Evolutionary conservation across 1,139 yeast species (phyloP).

Genomic region (Trichomonascaceae sp.): DNA sequence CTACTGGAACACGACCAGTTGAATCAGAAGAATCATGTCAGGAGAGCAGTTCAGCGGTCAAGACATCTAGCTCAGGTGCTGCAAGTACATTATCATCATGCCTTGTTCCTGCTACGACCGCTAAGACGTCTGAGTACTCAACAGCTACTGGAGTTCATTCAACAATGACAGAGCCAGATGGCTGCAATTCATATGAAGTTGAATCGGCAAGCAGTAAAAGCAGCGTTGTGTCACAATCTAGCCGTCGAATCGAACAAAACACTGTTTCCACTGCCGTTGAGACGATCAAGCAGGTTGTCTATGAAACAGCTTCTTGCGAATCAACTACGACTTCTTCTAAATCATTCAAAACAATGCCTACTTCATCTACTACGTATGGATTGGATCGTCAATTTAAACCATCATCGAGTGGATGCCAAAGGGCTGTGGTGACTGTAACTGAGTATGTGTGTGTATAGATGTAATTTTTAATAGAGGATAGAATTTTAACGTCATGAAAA

Average conservation of each 20-base stretch:
- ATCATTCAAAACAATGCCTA: background rate
- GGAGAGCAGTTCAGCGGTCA: background rate
- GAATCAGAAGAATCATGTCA: background rate
- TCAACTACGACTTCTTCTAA: background rate
- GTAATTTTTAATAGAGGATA: background rate
- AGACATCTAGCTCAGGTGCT: background rate
- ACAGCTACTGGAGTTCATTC: too few relatives aligned
- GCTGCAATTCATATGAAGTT: background rate
- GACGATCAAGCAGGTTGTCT: background rate
- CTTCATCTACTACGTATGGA: background rate
- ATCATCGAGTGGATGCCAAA: background rate
- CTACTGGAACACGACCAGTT: background rate
- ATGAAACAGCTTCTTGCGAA: background rate
- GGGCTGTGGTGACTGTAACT: background rate
- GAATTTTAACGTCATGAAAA: too few relatives aligned
- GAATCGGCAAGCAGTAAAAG: background rate
- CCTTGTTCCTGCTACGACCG: background rate
- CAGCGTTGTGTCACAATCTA: background rate
- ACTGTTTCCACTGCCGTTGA: background rate
- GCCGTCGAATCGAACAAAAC: background rate
- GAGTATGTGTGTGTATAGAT: background rate
- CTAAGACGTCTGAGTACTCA: background rate
- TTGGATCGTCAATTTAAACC: background rate
- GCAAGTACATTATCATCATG: background rate
- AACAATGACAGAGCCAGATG: too few relatives aligned